phyloP scores from a whole-genome alignment of 805 yeast species.

The Ogataea nitratoaversa region DNA sequence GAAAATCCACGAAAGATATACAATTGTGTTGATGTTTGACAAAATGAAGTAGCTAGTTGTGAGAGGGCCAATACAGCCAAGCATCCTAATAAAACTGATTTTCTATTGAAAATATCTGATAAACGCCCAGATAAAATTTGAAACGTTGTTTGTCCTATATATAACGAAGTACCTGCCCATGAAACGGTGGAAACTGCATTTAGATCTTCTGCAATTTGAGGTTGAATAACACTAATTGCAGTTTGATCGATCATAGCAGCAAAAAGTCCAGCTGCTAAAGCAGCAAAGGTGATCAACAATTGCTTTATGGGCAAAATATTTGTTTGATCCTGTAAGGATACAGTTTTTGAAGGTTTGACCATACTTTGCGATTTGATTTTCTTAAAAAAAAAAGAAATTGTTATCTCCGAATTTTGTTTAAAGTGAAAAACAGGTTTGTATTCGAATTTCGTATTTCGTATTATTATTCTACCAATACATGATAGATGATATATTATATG shows the following conservation, averaged over 20 bases:
- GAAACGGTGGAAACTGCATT: constrained; percentile 41
- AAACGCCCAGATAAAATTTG: constrained; percentile 52
- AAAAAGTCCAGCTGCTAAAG: constrained; percentile 37
- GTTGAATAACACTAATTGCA: constrained; percentile 44
- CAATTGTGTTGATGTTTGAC: constrained; percentile 44
- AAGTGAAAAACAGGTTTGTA: too few species aligned
- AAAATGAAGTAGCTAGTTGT: constrained; percentile 49
- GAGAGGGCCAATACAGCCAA: constrained; percentile 37
- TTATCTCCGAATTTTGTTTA: too few species aligned
- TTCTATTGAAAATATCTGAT: constrained; percentile 54
- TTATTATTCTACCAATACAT: too few species aligned
- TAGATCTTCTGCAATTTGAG: constrained; percentile 44
- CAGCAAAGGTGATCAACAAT: constrained; percentile 34
- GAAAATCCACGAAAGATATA: constrained; percentile 50
- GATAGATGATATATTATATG: too few species aligned
- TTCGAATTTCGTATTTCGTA: too few species aligned
- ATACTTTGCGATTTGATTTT: too few species aligned
- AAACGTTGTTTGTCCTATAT: constrained; percentile 47
- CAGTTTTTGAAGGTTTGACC: constrained; percentile 6
- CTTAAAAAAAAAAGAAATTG: too few species aligned
- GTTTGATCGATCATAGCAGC: constrained; percentile 48
- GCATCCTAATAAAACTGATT: constrained; percentile 37
- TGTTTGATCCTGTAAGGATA: constrained; percentile 33
- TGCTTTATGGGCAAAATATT: constrained; percentile 36
- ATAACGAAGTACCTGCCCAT: constrained; percentile 56